Percentiles rank a stretch among this genome's conserved stretches.
Evolutionary conservation across 2,329 filamentous ascomycete species (phyloP).

Genomic region (Trichoderma sp.): DNA sequence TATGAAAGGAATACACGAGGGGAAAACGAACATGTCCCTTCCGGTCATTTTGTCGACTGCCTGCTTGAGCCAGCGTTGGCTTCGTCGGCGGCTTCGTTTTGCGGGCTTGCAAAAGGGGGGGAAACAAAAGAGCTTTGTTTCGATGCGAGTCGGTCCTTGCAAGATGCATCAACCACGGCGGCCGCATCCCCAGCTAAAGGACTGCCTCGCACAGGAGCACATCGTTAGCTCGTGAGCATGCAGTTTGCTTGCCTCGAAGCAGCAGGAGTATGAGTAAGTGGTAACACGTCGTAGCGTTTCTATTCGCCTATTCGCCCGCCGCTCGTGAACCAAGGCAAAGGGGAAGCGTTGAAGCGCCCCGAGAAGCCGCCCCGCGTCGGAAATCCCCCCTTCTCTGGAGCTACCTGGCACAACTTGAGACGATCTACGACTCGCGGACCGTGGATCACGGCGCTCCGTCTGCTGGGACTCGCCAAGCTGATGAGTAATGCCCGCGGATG

Average conservation of each 20-base stretch:
- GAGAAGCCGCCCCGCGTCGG: conserved; percentile 22
- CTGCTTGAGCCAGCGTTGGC: background rate
- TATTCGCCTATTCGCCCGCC: conserved; percentile 17
- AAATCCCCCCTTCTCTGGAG: conserved; percentile 14
- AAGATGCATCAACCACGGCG: background rate
- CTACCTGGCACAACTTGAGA: conserved; percentile 34
- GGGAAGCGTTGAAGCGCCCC: conserved; percentile 18
- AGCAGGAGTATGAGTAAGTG: background rate
- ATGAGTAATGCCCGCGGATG: conserved; percentile 32
- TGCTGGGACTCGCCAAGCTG: conserved; percentile 50
- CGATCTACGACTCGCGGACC: conserved; percentile 36
- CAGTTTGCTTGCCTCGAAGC: background rate
- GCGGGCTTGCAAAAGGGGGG: background rate
- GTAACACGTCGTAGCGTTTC: background rate
- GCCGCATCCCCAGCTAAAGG: background rate
- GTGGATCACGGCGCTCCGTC: conserved; percentile 43
- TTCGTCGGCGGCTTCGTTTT: background rate
- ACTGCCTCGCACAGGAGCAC: background rate
- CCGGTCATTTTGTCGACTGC: background rate
- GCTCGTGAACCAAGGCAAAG: background rate
- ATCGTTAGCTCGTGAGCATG: background rate
- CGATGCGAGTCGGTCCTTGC: background rate
- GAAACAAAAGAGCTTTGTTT: background rate
- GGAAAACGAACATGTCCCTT: background rate
- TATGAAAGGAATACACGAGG: background rate